Conservation (phyloP, 129 eudicot genomes). For the Smallanthus sonchifolius region DNA sequence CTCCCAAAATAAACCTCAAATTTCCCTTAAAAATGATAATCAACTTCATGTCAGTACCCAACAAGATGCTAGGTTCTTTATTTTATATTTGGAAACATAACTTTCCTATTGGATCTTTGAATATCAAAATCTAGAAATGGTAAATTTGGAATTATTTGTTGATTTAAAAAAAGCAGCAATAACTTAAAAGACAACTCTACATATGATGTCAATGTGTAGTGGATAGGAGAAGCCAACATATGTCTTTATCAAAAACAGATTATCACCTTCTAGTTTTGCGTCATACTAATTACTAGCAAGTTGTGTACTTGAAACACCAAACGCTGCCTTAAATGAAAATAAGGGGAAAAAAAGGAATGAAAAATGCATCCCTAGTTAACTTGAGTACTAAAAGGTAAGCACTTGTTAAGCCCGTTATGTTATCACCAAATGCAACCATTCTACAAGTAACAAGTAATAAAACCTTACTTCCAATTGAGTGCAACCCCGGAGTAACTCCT, state of each 20-base stretch:
- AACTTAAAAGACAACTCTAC: slow-evolving; percentile 7
- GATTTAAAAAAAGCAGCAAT: background rate
- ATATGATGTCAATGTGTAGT: slow-evolving; percentile 12
- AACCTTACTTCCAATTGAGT: slow-evolving; percentile 94
- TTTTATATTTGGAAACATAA: slow-evolving; percentile 1
- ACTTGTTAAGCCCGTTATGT: slow-evolving; percentile 5
- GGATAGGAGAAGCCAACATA: slow-evolving; percentile 14
- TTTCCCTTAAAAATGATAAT: background rate
- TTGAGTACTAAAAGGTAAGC: background rate
- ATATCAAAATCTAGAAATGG: background rate
- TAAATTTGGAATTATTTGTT: background rate
- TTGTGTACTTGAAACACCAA: slow-evolving; percentile 5
- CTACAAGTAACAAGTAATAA: slow-evolving; percentile 15
- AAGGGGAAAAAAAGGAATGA: background rate
- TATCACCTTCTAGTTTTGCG: background rate
- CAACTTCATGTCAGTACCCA: background rate
- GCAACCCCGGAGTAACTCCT: slow-evolving; percentile 92
- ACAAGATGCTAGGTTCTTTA: background rate
- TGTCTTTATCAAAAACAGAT: background rate
- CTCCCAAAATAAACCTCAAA: slow-evolving; percentile 10
- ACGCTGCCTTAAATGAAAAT: background rate
- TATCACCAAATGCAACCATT: slow-evolving; percentile 19
- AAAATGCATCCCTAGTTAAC: background rate
- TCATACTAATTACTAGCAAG: background rate
- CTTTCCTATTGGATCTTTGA: background rate